A percentile compares a stretch with the other conserved stretches of the same genome.
These are phyloP conservation scores for Sphenostylis stenocarpa DNA, from an alignment of 306 rosid species.

Conservation along the genomic window DNA sequence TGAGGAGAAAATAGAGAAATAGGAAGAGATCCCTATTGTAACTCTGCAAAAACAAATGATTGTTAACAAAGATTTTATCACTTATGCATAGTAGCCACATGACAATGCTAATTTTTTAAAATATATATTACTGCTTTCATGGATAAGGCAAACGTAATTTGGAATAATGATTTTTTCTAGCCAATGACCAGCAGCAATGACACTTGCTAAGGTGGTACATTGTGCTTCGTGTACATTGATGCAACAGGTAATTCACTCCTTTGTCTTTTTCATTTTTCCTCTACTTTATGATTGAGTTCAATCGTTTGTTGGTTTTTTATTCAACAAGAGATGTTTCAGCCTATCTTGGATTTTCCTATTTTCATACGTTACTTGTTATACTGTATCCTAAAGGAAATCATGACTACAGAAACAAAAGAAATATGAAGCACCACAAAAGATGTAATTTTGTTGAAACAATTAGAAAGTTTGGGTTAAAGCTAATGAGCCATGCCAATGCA, in stretches of 20 bases:
- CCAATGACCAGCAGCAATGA: constrained; percentile 16
- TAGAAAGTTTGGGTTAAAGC: neutral
- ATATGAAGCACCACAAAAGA: constrained; percentile 12
- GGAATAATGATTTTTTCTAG: neutral
- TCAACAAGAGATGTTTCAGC: neutral
- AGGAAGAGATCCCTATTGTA: constrained; percentile 91
- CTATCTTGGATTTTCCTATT: neutral
- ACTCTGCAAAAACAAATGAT: constrained; percentile 65
- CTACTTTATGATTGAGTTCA: constrained; percentile 11
- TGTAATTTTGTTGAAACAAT: constrained; percentile 23
- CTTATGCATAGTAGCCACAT: neutral
- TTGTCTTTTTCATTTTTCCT: neutral
- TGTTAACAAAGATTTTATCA: constrained; percentile 10
- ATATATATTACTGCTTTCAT: neutral
- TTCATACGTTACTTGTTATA: neutral
- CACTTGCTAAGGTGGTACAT: constrained; percentile 3
- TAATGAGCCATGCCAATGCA: constrained; percentile 13
- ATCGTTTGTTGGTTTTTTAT: neutral
- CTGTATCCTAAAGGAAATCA: neutral
- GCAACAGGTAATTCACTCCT: neutral
- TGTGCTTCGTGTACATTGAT: neutral
- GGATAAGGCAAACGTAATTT: constrained; percentile 1
- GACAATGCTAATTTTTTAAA: constrained; percentile 4
- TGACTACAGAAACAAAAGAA: constrained; percentile 1
- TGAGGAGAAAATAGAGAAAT: constrained; percentile 85